Conservation (phyloP, 73 alveolate species). For the Tetrahymena malaccensis region DNA sequence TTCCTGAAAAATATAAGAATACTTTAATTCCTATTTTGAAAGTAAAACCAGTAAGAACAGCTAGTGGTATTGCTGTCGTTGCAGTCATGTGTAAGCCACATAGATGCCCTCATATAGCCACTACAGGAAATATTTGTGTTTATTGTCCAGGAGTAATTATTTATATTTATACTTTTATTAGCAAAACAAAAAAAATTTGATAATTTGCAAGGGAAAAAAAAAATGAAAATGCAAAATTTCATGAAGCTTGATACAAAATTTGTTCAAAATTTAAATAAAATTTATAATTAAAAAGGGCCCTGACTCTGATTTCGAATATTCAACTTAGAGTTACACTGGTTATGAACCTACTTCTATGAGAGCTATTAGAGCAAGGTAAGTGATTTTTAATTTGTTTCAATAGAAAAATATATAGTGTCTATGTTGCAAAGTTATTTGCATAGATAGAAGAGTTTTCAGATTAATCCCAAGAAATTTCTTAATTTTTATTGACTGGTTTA, state of each 20-base stretch:
- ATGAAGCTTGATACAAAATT: no score
- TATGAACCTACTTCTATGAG: conserved; percentile 99
- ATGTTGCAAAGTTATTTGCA: not conserved
- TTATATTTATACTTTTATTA: not conserved
- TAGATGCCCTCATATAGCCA: conserved; percentile 97
- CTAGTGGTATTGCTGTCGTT: conserved; percentile 97
- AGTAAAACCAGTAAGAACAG: conserved; percentile 96
- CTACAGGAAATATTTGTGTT: conserved; percentile 95
- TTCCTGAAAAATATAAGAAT: conserved; percentile 89
- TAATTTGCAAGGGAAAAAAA: no score
- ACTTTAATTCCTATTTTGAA: conserved; percentile 86
- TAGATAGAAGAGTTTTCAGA: not conserved
- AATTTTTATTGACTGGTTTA: not conserved
- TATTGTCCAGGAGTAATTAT: conserved; percentile 94
- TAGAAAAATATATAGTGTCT: not conserved
- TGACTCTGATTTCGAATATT: conserved; percentile 95
- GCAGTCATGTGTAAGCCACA: conserved; percentile 99
- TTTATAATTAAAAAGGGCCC: conserved; percentile 66
- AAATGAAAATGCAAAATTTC: not conserved
- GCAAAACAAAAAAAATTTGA: not conserved
- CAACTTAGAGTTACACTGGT: conserved; percentile 95
- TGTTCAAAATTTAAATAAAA: no score
- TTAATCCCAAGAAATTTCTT: not conserved
- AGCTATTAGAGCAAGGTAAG: conserved; percentile 93
- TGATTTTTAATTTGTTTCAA: not conserved